Conservation (phyloP, 2,329 filamentous ascomycete species). For the Polychaeton citri region DNA sequence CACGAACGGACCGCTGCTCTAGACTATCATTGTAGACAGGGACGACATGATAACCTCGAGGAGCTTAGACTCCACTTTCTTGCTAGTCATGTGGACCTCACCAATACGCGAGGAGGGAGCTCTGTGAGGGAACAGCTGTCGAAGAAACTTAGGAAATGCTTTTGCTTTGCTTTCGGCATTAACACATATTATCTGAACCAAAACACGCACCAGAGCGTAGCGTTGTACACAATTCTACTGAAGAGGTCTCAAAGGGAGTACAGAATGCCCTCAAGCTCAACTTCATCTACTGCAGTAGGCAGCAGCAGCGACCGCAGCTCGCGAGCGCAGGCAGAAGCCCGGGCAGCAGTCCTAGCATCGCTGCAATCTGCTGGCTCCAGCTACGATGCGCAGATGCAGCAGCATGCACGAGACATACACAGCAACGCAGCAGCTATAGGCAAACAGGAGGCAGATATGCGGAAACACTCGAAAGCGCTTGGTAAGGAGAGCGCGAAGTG, state of each 20-base stretch:
- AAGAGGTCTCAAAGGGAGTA: no score
- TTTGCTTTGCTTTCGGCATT: no score
- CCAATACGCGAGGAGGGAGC: no score
- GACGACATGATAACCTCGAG: background rate
- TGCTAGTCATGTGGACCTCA: background rate
- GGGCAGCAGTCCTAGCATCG: slow-evolving; percentile 37
- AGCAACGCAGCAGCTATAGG: slow-evolving; percentile 51
- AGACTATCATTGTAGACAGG: background rate
- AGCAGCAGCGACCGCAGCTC: slow-evolving; percentile 3
- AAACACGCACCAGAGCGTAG: no score
- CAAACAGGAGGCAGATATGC: slow-evolving; percentile 45
- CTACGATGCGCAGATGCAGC: slow-evolving; percentile 54
- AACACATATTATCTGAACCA: no score
- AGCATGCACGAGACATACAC: slow-evolving; percentile 57
- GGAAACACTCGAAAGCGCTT: slow-evolving; percentile 39
- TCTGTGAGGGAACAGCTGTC: no score
- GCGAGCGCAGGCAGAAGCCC: slow-evolving; percentile 33
- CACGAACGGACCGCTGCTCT: background rate
- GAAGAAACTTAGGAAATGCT: no score
- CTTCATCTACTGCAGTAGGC: slow-evolving; percentile 5
- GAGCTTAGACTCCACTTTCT: background rate
- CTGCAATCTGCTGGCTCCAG: slow-evolving; percentile 49
- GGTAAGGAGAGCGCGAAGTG: slow-evolving; percentile 52
- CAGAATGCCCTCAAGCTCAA: slow-evolving; percentile 6
- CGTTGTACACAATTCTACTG: no score